Percentiles rank a stretch among this genome's conserved stretches.
These are phyloP conservation scores for Lactarius pseudohatsudake DNA, from an alignment of 768 basidiomycete genomes.

Conservation along the genomic window DNA sequence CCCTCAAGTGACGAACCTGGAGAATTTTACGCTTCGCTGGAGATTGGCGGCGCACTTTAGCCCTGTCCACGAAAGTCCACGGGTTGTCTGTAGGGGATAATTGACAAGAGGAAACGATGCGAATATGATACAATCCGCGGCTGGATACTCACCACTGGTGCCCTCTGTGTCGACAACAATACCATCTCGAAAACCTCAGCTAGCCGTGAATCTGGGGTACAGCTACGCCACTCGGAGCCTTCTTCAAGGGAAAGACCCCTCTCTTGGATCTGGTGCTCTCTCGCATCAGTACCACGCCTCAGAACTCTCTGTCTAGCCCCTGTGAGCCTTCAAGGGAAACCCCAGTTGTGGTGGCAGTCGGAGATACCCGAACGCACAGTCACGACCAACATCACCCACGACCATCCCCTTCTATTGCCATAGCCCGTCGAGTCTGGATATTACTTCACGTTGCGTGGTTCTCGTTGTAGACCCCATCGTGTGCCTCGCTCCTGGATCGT, in stretches of 20 bases:
- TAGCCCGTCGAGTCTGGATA: neutral
- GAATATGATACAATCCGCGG: no score
- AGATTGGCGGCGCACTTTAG: no score
- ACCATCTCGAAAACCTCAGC: no score
- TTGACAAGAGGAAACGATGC: no score
- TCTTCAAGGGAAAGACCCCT: neutral
- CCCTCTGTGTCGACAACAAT: no score
- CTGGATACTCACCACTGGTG: no score
- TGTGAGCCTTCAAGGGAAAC: neutral
- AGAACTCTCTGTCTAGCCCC: neutral
- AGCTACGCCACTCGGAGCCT: neutral
- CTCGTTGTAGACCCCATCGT: neutral
- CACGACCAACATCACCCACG: neutral
- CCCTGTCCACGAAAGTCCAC: no score
- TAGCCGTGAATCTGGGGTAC: no score
- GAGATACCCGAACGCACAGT: neutral
- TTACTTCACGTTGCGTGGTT: conserved; percentile 1
- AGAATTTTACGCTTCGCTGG: no score
- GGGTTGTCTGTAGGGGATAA: no score
- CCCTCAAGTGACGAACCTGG: no score
- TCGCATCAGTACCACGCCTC: neutral
- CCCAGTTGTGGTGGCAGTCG: neutral
- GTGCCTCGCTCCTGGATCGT: neutral
- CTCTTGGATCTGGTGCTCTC: neutral
- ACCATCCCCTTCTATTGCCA: neutral